Base-by-base conservation (phyloP, 2,329 filamentous ascomycete species). In the Aquanectria penicillioides region DNA sequence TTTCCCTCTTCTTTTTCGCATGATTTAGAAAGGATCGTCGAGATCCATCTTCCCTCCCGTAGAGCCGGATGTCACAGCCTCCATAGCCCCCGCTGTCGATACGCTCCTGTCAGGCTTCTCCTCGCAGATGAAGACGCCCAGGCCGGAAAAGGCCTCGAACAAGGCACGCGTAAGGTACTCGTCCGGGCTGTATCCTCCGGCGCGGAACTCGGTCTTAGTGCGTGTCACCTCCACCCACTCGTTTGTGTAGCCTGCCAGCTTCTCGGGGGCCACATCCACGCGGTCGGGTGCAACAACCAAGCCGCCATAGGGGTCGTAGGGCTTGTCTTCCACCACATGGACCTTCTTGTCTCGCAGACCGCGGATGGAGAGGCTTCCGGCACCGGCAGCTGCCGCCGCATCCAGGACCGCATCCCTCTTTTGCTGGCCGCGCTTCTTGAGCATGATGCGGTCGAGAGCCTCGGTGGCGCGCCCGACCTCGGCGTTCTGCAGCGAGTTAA, bases 221-320 rank as follows among this genome's bases (percentile, higher is more conserved):
- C 88, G 85, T 26, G 88, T 84, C 20, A 81, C 80, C 38, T 90
- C 88, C 50, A 96, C 80, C 82, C 89, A 93, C 41, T 89, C 85
- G 71, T 91, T 93, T 36, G 88, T 85, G 74, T 97, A 97, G 36
- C 83, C 79, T 46, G 86, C 83, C 63, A 88, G 85, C 31, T 67
- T 68, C 5, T 75, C 75, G 1, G 70, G 48, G 0, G 70, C 63
- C 23, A 96, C 71, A 9, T 83, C 80, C 71, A 92, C 94, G 67
- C 94, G 89, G 66, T 89, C 82, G 18, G 87, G 86, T 20, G 82
- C 81, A 48, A 94, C 85, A 41, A 85, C 78, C 61, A 94, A 78
- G 1, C 93, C 95, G 33, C 88, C 93, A 72, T 95, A 97, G 0
- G 94, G 91, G 78, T 97, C 93, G 77, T 97, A 97, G 0, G 92